These are phyloP conservation scores for Dactylellina parvicollis DNA, from an alignment of 2,329 filamentous ascomycete genomes.

Conservation along the genomic window DNA sequence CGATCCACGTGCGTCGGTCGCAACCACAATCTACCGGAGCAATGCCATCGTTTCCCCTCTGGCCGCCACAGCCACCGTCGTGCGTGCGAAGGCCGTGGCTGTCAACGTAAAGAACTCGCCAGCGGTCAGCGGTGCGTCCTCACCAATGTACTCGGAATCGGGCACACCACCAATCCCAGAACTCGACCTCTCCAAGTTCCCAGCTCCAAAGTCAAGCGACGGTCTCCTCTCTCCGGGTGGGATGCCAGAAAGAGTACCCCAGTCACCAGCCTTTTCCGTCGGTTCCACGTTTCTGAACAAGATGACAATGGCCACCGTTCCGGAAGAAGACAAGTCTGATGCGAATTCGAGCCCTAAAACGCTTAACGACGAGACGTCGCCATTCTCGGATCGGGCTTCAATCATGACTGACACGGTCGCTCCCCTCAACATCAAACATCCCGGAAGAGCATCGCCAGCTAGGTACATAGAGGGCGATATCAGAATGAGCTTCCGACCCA, in stretches of 20 bases:
- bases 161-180: slow-evolving; percentile 55
- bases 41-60: slow-evolving; percentile 82
- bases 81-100: slow-evolving; percentile 87
- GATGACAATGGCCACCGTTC: slow-evolving; percentile 49
- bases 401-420: slow-evolving; percentile 33
- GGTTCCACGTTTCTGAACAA: slow-evolving; percentile 75
- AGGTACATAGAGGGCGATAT: slow-evolving; percentile 52
- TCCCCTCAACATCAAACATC: slow-evolving; percentile 30
- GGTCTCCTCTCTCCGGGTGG: slow-evolving; percentile 24
- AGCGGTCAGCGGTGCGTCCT: slow-evolving; percentile 67
- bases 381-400: slow-evolving; percentile 46
- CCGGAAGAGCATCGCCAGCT: slow-evolving; percentile 37
- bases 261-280: slow-evolving; percentile 72
- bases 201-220: slow-evolving; percentile 34
- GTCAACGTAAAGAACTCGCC: slow-evolving; percentile 79
- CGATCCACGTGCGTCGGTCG: slow-evolving; percentile 74
- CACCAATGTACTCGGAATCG: slow-evolving; percentile 69
- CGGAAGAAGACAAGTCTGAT: slow-evolving; percentile 35
- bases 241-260: slow-evolving; percentile 60
- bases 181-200: slow-evolving; percentile 51
- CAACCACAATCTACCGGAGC: slow-evolving; percentile 92
- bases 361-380: slow-evolving; percentile 16
- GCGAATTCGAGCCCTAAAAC: neutral
- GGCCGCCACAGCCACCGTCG: slow-evolving; percentile 80
- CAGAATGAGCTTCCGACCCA: slow-evolving; percentile 50